These are phyloP conservation scores for Luffa acutangula DNA, from an alignment of 306 rosid species.

Conservation along the genomic window DNA sequence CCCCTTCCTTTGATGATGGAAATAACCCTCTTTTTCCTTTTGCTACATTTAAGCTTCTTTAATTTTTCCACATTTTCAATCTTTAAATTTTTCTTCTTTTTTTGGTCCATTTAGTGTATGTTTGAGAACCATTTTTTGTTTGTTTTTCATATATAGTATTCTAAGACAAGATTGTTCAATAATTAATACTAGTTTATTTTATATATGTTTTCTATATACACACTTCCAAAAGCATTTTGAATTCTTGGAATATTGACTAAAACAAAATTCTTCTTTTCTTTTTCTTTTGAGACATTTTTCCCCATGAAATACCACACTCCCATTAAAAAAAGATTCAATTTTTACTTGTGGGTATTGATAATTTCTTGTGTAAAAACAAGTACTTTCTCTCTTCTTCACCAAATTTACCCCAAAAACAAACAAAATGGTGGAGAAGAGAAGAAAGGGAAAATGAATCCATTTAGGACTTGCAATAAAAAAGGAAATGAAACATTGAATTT, in stretches of 20 bases:
- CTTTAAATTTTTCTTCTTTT: not conserved
- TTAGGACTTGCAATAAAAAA: not conserved
- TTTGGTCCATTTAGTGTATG: not conserved
- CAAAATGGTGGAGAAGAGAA: not conserved
- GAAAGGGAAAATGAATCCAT: not conserved
- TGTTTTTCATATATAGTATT: not conserved
- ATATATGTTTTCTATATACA: not conserved
- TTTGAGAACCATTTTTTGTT: not conserved
- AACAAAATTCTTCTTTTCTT: not conserved
- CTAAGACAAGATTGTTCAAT: not conserved
- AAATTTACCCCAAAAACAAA: not conserved
- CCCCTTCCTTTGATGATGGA: not conserved
- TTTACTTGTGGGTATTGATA: not conserved
- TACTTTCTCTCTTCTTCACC: not conserved
- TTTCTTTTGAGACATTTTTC: not conserved
- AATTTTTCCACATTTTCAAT: not conserved
- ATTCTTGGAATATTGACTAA: not conserved
- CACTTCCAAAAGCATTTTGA: not conserved
- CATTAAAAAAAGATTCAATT: not conserved
- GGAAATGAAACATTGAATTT: not conserved
- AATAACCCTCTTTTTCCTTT: not conserved
- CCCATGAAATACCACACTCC: not conserved
- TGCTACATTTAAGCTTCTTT: not conserved
- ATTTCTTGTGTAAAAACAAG: not conserved
- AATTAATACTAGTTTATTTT: not conserved